Evolutionary conservation across 129 eudicot species (phyloP).

Genomic region (Chrysanthemum seticuspe): DNA sequence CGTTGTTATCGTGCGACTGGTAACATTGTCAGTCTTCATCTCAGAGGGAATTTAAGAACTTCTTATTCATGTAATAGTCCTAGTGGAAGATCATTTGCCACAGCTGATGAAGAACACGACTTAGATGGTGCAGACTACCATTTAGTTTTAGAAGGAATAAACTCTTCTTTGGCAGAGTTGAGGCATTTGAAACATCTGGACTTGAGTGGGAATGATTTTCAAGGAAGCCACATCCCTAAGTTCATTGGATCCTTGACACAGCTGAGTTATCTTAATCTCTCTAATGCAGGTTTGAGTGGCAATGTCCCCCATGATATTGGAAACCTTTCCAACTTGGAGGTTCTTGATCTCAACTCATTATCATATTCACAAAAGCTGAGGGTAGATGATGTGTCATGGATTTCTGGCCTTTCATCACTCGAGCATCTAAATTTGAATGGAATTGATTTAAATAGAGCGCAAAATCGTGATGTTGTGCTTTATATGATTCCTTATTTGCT

Average conservation of each 20-base stretch:
- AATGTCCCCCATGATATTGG: constrained; percentile 29
- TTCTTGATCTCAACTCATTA: constrained; percentile 24
- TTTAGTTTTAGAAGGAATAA: constrained; percentile 1
- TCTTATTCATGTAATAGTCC: neutral
- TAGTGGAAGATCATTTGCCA: too few species aligned
- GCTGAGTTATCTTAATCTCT: constrained; percentile 30
- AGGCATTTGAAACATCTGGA: constrained; percentile 14
- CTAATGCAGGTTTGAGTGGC: constrained; percentile 6
- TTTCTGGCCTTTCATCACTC: constrained; percentile 10
- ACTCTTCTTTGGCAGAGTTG: constrained; percentile 17
- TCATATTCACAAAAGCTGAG: neutral
- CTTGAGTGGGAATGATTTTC: constrained; percentile 22
- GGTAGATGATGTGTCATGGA: constrained; percentile 10
- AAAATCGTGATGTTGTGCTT: neutral
- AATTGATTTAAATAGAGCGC: neutral
- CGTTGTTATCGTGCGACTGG: constrained; percentile 18
- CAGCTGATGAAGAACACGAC: too few species aligned
- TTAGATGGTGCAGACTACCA: neutral
- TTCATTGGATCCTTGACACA: constrained; percentile 29
- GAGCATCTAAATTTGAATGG: neutral
- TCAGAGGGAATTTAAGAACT: neutral
- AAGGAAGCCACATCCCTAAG: neutral
- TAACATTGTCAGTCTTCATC: constrained; percentile 9
- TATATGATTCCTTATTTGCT: constrained; percentile 10
- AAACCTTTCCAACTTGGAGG: constrained; percentile 29